Evolutionary conservation across 768 basidiomycete species (phyloP), one percentile per base, ranked within the genome.

Genomic region (Crassisporium funariophilum): DNA sequence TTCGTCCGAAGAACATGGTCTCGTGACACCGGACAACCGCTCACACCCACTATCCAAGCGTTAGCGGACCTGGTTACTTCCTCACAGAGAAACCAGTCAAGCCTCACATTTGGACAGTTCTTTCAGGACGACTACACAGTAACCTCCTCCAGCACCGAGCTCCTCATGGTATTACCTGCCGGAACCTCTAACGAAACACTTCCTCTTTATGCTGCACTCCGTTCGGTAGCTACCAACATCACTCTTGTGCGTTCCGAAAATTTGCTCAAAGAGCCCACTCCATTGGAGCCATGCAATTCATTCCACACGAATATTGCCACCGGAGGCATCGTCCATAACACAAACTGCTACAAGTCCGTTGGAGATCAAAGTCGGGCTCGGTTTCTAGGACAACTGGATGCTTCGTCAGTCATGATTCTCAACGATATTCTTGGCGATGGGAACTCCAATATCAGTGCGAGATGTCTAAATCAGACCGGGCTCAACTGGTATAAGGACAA

Each of bases 371-470:
- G 3, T 51, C 37, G 35, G 22, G 25, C 24, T 36, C 47, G 37
- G 13, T 60, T 51, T 25, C 33, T 55, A 6, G 56, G 56, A 11
- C 54, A 49, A 27, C 11, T 58, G 6, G 56, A 60, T 41, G 46
- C 51, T 0, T 57, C 58, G 12, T 36, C 56, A 15, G 41, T 55
- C 15, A 22, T 48, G 16, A 50, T 57, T 15, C 27, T 55, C 22
- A 48, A 11, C 4, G 46, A 52, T 21, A 38, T 55, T 22, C 35
- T 60, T 6, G 58, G 56, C 6, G 58, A 57, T 24, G 53, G 56
- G 19, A 57, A 44, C 16, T 40, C 40, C 12, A 35, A 39, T 15
- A 57, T 29, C 13, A 50, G 43, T 27, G 48, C 36, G 5, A 23
- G 22, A 15, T 49, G 50, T 15, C 31, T 59, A 4, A 47, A 57